phyloP scores from a whole-genome alignment of 306 rosid genomes.

The Quercus suber region DNA sequence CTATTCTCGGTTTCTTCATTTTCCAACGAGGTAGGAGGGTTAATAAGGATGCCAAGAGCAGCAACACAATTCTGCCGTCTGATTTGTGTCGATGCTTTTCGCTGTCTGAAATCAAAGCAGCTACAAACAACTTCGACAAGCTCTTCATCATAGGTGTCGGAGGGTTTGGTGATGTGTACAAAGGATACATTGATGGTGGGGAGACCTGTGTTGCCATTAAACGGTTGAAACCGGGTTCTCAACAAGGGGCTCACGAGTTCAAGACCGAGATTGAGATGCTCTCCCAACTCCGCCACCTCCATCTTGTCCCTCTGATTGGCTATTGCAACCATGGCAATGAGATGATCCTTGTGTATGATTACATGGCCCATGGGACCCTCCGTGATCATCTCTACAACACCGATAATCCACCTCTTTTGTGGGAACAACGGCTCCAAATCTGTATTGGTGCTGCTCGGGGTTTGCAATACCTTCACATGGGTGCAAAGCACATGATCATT shows the following conservation, averaged over 20 bases:
- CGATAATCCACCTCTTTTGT: not conserved
- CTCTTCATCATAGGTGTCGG: conserved; percentile 19
- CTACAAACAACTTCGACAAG: conserved; percentile 5
- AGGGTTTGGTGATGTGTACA: conserved; percentile 25
- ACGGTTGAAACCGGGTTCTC: conserved; percentile 7
- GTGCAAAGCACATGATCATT: not conserved
- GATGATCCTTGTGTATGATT: too few relatives aligned
- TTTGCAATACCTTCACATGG: conserved; percentile 9
- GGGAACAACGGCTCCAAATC: conserved; percentile 8
- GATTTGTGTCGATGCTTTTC: conserved; percentile 10
- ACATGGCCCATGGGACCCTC: too few relatives aligned
- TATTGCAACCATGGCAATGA: too few relatives aligned
- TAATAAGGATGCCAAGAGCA: not conserved
- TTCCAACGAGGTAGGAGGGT: too few relatives aligned
- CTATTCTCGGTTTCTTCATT: too few relatives aligned
- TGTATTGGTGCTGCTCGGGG: conserved; percentile 10
- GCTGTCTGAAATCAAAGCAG: conserved; percentile 8
- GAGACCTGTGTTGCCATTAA: conserved; percentile 25
- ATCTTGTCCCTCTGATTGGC: not conserved
- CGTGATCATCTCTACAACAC: too few relatives aligned
- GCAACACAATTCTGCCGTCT: not conserved
- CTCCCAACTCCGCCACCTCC: conserved; percentile 23
- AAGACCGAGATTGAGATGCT: conserved; percentile 30
- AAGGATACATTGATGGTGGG: not conserved
- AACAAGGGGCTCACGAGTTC: conserved; percentile 24